A percentile compares a stretch with the other conserved stretches of the same genome.
Evolutionary conservation across 176 grass and related monocot genomes (phyloP).

Genomic region (Coix lacrymajobi): DNA sequence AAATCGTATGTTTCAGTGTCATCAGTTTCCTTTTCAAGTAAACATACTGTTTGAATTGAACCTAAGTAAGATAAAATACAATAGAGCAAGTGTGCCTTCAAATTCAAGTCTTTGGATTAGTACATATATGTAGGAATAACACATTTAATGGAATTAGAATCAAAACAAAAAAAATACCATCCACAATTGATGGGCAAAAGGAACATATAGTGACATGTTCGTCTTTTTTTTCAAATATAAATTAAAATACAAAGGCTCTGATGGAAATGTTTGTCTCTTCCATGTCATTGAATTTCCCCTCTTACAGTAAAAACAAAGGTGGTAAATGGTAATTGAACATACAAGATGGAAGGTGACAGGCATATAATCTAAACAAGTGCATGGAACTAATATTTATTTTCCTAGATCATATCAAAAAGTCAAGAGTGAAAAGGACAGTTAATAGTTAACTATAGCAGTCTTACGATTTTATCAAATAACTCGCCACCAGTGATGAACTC

Average conservation of each 20-base stretch:
- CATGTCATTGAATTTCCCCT: background rate
- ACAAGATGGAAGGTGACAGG: background rate
- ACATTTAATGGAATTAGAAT: background rate
- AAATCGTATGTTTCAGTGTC: background rate
- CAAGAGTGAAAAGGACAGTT: conserved; percentile 8
- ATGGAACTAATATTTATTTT: conserved; percentile 18
- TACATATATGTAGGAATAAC: background rate
- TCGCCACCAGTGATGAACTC: conserved; percentile 97
- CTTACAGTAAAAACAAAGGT: background rate
- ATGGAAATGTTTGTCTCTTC: background rate
- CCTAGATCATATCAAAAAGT: conserved; percentile 14
- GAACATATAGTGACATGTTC: background rate
- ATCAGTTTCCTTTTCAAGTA: background rate
- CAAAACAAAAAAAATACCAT: background rate
- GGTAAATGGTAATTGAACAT: background rate
- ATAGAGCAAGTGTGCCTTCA: background rate
- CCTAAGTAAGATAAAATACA: conserved; percentile 2
- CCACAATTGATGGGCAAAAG: background rate
- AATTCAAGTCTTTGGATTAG: background rate
- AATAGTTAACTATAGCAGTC: conserved; percentile 23
- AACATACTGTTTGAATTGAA: background rate
- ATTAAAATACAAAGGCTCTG: background rate
- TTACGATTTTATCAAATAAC: conserved; percentile 99
- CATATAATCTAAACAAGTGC: conserved; percentile 2
- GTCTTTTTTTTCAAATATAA: background rate